Conservation (phyloP, 495 filamentous ascomycete genomes). For the Penicillium coprophilum region DNA sequence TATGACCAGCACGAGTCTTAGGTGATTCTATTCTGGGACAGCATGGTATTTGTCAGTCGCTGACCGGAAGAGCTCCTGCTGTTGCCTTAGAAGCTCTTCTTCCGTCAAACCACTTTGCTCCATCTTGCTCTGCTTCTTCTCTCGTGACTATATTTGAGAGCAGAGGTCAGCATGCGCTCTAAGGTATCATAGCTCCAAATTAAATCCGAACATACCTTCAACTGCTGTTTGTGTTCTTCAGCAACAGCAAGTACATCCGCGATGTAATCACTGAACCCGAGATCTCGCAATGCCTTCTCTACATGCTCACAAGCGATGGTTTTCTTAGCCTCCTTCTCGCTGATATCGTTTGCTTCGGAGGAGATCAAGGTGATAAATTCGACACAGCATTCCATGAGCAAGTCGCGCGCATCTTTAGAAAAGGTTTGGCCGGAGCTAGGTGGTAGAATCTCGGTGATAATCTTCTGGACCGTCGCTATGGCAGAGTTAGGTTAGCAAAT, state of each 20-base stretch:
- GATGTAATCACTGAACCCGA: conserved; percentile 91
- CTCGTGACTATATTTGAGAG: conserved; percentile 63
- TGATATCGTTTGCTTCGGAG: conserved; percentile 96
- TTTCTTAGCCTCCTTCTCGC: conserved; percentile 97
- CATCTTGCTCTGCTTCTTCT: conserved; percentile 96
- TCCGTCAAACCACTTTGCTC: conserved; percentile 87
- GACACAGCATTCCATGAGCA: conserved; percentile 97
- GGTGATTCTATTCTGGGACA: conserved; percentile 37
- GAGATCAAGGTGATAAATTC: conserved; percentile 98
- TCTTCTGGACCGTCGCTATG: conserved; percentile 94
- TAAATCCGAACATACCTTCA: conserved; percentile 63
- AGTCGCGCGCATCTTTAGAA: conserved; percentile 88
- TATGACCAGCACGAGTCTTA: conserved; percentile 42
- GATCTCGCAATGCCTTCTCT: conserved; percentile 82
- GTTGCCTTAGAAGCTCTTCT: conserved; percentile 83
- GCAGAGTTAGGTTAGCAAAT: conserved; percentile 12
- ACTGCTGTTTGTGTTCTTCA: conserved; percentile 84
- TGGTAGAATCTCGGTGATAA: conserved; percentile 89
- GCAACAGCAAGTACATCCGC: conserved; percentile 82
- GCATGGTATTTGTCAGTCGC: conserved; percentile 74
- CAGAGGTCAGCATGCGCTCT: conserved; percentile 12
- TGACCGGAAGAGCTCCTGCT: conserved; percentile 85
- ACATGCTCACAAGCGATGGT: conserved; percentile 97
- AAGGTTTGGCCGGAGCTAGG: conserved; percentile 69
- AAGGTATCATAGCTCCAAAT: background rate